Evolutionary conservation across 495 filamentous ascomycete genomes (phyloP), one percentile per base, ranked within the genome.

Genomic region (Penicillium argentinense): DNA sequence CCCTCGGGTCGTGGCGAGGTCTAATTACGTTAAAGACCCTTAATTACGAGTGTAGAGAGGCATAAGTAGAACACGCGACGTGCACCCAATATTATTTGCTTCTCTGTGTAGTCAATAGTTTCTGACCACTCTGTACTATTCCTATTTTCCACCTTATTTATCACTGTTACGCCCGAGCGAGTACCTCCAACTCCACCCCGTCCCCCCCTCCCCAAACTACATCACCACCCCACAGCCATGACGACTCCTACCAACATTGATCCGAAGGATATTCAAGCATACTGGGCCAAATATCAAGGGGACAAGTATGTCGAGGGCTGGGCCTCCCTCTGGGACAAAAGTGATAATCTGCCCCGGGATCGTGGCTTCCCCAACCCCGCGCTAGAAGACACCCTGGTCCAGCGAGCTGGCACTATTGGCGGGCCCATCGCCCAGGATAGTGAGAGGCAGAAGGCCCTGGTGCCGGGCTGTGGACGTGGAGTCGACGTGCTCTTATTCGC

Each of bases 391-490:
- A 52, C 78, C 3, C 69, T 91, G 22, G 55, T 57, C 18, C 62
- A 76, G 30, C 72, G 63, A n/a, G 56, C 45, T 0, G 60, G 60
- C 29, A 67, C 77, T 17, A 63, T 85, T 44, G 77, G 72, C 33
- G 51, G 62, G 2, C 63, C 73, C 4, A 49, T 63, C 21, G 60
- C 38, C 4, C 18, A 58, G 18, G 65, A 66, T 23, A 49, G 48
- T 13, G 40, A 50, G 9, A 59, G 66, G 19, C 75, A 73, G 24
- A 78, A 62, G 32, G 83, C 80, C 4, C 59, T 87, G 9, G 78
- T 88, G 5, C 81, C 83, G 0, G 89, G 89, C 5, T 93, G 88
- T 60, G 89, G 88, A 1, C 72, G 81, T 27, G 89, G 87, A 1
- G 80, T 89, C 57, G 87, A 91, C 63, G 82, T 87, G 8, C 67